Evolutionary conservation across 495 filamentous ascomycete species (phyloP).

Genomic region (Xylaria sp.): DNA sequence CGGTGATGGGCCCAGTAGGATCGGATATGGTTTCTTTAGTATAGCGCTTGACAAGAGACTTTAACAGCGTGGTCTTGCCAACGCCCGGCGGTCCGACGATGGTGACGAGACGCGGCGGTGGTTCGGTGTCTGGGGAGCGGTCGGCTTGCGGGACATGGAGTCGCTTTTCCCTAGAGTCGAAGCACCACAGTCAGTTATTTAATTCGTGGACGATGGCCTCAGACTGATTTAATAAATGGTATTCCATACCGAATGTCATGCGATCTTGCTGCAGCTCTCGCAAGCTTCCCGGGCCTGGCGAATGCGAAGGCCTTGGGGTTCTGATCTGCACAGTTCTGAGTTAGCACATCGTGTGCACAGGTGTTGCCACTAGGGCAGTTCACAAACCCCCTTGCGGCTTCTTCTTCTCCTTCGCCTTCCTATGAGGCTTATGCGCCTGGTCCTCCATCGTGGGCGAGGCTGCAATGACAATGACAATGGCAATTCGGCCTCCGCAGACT

Average conservation of each 20-base stretch:
- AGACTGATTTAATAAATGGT: constrained; percentile 25
- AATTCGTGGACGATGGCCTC: neutral
- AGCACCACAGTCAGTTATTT: constrained; percentile 12
- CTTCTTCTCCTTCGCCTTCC: constrained; percentile 92
- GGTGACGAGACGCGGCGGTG: constrained; percentile 89
- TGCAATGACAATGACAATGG: neutral
- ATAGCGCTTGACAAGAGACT: constrained; percentile 92
- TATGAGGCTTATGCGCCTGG: constrained; percentile 85
- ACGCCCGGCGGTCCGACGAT: constrained; percentile 95
- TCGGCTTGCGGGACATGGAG: constrained; percentile 96
- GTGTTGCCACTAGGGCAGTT: neutral
- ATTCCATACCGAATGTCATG: constrained; percentile 71
- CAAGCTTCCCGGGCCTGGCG: constrained; percentile 82
- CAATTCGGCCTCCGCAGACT: constrained; percentile 10
- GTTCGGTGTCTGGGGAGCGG: constrained; percentile 84
- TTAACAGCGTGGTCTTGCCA: constrained; percentile 68
- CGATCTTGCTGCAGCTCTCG: constrained; percentile 83
- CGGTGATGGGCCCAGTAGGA: constrained; percentile 88
- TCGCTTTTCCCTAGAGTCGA: constrained; percentile 88
- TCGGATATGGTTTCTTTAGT: constrained; percentile 92
- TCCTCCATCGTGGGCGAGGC: constrained; percentile 66
- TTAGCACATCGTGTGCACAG: constrained; percentile 24
- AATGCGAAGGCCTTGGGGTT: constrained; percentile 95
- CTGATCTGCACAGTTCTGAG: constrained; percentile 53
- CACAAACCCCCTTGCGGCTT: constrained; percentile 60